Base-by-base conservation (phyloP, 108 stramenopile species). In the Parietichytrium sp. region DNA sequence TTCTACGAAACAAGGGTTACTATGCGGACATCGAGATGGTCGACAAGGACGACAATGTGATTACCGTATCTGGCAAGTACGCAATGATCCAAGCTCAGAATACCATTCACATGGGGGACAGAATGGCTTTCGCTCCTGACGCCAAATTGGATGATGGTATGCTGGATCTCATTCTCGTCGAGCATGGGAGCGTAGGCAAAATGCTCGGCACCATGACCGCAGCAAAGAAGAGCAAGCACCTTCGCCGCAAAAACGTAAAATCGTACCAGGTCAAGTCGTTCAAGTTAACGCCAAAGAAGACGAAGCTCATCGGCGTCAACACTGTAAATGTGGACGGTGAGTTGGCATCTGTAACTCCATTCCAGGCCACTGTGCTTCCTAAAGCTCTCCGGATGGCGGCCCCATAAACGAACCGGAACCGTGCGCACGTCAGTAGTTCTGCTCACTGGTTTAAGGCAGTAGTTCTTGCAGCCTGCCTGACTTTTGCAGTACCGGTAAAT, bases 111-210 rank as follows among this genome's bases (percentile, higher is more conserved):
- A 78, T 79, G 49, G 81, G 81, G 48, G 18, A 18, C 20, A 1
- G 78, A 16, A 49, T 78, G 42, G 29, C 81, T 16, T 82, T 82
- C 29, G 33, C 38, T 12, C 48, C 48, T 16, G 4, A 82, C 23
- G 81, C 81, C 0, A 78, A 78, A 29, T 2, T 82, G 54, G 81
- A 82, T 49, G 81, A 82, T 20, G 81, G 81, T 0, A 29, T 82
- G 8, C 26, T 82, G 2, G 81, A 82, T 7, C 26, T 82, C 8
- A 15, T 25, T n/a, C 27, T 51, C 26, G 29, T 80, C 31, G 26
- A 80, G 26, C 48, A 49, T 12, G 78, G 27, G 23, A 29, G 48
- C 29, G 7, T 47, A 4, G 8, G 4, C 26, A 26, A 49, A 27
- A 18, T 20, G 2, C 2, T 72, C 61, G 45, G 45, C 38, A 33